Evolutionary conservation across 73 alveolate genomes (phyloP), one percentile per base, ranked within the genome.

Genomic region (Symbiodinium natans): DNA sequence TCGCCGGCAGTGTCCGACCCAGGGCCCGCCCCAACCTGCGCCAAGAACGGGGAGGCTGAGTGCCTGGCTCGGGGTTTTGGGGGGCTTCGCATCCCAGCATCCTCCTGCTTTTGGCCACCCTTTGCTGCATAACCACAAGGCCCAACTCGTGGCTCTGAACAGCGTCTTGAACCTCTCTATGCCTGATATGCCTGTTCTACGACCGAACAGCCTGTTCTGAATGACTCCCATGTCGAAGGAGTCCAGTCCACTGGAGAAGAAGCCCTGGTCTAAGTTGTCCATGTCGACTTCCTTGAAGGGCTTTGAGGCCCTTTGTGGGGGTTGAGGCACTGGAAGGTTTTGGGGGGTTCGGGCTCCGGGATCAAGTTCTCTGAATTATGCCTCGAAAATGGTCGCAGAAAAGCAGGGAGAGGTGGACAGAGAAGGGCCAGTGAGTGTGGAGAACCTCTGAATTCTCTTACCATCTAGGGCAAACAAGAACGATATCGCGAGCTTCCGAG

Each of bases 151-250:
- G 17, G 59, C 59, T 46, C 17, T 13, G 59, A 46, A 43, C n/a
- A 52, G 71, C 31, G 71, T 52, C 27, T 5, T 11, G n/a, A n/a
- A n/a, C n/a, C n/a, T n/a, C n/a, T n/a, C n/a, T n/a, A n/a, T n/a
- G n/a, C n/a, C n/a, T n/a, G n/a, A n/a, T n/a, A n/a, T n/a, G n/a
- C n/a, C n/a, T n/a, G n/a, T n/a, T n/a, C n/a, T n/a, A n/a, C n/a
- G n/a, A 68, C 83, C 29, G 1, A 40, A 27, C 42, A 5, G 83
- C 94, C 94, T 86, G 83, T 86, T 86, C 25, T 86, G 94, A 59
- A 86, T 86, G 84, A 86, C 94, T 38, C 94, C 94, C 94, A 86
- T 86, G 59, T 86, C 94, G 41, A 86, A 86, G 94, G 94, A 86
- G 41, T 86, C 94, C 41, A 86, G 83, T 13, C 94, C 94, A 10